A percentile compares a stretch with the other conserved stretches of the same genome.
phyloP scores from a whole-genome alignment of 1,284 basidiomycete genomes.

The Melanopsichium pennsylvanicum region DNA sequence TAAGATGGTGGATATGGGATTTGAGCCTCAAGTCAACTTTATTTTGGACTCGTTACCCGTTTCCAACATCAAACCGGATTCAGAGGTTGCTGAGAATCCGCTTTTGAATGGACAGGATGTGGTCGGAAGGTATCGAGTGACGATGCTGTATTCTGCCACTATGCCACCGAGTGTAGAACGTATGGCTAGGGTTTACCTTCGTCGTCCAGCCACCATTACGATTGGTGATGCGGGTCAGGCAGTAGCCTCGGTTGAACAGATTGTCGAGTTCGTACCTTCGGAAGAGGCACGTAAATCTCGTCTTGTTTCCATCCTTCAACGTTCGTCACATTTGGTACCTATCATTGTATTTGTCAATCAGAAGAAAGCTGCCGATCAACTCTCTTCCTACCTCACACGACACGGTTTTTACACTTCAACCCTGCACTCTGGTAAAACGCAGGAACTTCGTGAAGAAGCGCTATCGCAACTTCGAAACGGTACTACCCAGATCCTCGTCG shows the following conservation, averaged over 20 bases:
- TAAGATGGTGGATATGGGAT: conserved; percentile 96
- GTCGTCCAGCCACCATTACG: conserved; percentile 90
- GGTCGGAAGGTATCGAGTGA: conserved; percentile 53
- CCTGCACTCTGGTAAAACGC: conserved; percentile 94
- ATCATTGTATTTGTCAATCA: conserved; percentile 99
- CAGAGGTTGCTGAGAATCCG: conserved; percentile 64
- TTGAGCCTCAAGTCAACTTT: conserved; percentile 91
- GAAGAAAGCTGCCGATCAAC: conserved; percentile 97
- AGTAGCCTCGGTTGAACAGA: conserved; percentile 95
- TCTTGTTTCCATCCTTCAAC: conserved; percentile 86
- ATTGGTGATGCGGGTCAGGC: conserved; percentile 97
- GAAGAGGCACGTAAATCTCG: conserved; percentile 95
- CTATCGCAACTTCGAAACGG: conserved; percentile 85
- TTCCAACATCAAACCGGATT: conserved; percentile 83
- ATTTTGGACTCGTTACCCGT: conserved; percentile 91
- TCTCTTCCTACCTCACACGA: conserved; percentile 87
- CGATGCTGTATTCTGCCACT: conserved; percentile 92
- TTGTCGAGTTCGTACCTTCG: conserved; percentile 88
- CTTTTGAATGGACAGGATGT: conserved; percentile 30
- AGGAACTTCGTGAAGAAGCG: conserved; percentile 93
- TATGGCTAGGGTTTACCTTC: conserved; percentile 90
- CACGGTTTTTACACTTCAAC: conserved; percentile 87
- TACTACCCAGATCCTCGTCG: conserved; percentile 83
- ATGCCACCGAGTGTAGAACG: conserved; percentile 97
- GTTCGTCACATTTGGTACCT: conserved; percentile 78